Percentiles rank a stretch among this genome's conserved stretches.
Conservation (phyloP, 2,329 filamentous ascomycete genomes). For the Fusarium bulbicola region DNA sequence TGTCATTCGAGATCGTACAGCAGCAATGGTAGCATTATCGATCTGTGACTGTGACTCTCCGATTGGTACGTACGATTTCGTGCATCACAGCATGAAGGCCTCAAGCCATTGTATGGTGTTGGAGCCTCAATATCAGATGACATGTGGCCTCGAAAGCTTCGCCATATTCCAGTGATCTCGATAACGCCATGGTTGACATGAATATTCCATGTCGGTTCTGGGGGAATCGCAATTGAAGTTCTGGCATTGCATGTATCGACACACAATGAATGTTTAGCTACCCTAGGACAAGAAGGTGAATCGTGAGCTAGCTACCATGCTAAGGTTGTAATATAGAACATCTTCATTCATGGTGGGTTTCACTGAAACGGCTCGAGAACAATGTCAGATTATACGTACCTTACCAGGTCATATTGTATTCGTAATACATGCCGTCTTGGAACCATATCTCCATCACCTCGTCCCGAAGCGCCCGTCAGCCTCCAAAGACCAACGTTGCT, state of each 20-base stretch:
- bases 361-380: background rate
- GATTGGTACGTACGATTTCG: constrained; percentile 30
- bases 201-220: background rate
- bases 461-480: background rate
- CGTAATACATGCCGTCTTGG: background rate
- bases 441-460: constrained; percentile 4
- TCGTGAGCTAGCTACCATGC: background rate
- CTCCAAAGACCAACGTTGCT: background rate
- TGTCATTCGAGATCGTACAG: constrained; percentile 21
- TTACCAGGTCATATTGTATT: constrained; percentile 13
- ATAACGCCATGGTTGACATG: background rate
- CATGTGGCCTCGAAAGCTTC: constrained; percentile 7
- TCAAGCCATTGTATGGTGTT: constrained; percentile 5
- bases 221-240: background rate
- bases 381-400: background rate
- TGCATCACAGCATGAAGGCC: constrained; percentile 35
- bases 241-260: background rate
- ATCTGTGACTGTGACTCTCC: constrained; percentile 11
- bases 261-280: background rate
- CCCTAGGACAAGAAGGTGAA: background rate
- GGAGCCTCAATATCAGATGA: background rate
- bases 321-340: background rate
- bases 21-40: constrained; percentile 26
- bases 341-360: background rate
- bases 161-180: background rate